Conservation (phyloP, 306 rosid species). For the Glycine soja region DNA sequence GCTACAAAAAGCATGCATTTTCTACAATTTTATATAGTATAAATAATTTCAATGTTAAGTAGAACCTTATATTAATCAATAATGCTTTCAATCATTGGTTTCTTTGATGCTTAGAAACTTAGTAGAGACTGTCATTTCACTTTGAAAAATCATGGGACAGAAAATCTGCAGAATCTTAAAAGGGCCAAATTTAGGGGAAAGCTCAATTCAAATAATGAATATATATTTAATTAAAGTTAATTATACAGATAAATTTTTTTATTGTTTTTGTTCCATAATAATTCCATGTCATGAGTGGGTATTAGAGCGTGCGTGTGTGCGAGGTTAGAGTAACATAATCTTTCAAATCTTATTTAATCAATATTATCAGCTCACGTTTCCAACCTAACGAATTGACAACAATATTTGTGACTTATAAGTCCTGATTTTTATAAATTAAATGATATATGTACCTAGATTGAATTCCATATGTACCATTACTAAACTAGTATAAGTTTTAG, state of each 20-base stretch:
- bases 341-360: neutral
- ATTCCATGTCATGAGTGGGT: constrained; percentile 8
- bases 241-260: constrained; percentile 41
- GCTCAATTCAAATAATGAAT: constrained; percentile 41
- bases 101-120: constrained; percentile 39
- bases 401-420: neutral
- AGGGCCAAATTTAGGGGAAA: constrained; percentile 55
- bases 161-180: constrained; percentile 76
- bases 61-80: constrained; percentile 47
- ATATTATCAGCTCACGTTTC: neutral
- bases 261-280: constrained; percentile 3
- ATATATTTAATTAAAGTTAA: constrained; percentile 32
- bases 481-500: neutral
- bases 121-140: constrained; percentile 49
- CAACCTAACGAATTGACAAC: neutral
- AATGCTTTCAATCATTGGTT: constrained; percentile 52
- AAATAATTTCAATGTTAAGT: constrained; percentile 47
- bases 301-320: neutral
- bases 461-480: neutral
- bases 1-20: constrained; percentile 43
- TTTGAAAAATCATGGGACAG: constrained; percentile 63
- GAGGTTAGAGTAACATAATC: neutral
- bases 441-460: neutral
- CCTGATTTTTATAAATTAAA: neutral
- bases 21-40: constrained; percentile 44